Evolutionary conservation across 2,329 filamentous ascomycete genomes (phyloP).

Genomic region (Hypoxylon sp.): DNA sequence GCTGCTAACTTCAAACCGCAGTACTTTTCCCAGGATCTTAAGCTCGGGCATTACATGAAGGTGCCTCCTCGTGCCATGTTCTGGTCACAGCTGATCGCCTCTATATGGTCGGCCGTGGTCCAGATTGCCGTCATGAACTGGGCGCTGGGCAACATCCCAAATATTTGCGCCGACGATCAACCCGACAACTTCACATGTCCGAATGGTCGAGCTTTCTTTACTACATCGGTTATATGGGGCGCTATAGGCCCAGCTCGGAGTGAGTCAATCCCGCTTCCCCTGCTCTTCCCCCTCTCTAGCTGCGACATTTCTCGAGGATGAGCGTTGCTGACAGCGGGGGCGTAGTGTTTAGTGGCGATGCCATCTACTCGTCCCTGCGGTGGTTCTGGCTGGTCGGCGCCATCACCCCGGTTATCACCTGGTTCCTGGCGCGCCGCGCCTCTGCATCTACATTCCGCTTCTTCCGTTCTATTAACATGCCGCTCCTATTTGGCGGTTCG

Average conservation of each 20-base stretch:
- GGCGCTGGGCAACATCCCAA: slow-evolving; percentile 67
- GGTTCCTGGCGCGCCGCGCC: slow-evolving; percentile 66
- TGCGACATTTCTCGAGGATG: neutral
- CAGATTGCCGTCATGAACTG: slow-evolving; percentile 72
- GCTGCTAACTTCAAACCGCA: slow-evolving; percentile 6
- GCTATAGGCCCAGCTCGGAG: slow-evolving; percentile 72
- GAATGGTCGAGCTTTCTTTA: slow-evolving; percentile 67
- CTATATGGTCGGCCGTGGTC: slow-evolving; percentile 56
- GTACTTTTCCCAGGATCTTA: slow-evolving; percentile 71
- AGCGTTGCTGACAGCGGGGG: neutral
- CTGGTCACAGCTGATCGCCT: slow-evolving; percentile 57
- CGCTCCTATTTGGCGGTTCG: slow-evolving; percentile 72
- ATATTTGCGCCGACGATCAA: slow-evolving; percentile 64
- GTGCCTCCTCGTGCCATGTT: slow-evolving; percentile 57
- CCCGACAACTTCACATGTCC: slow-evolving; percentile 66
- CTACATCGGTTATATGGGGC: slow-evolving; percentile 76
- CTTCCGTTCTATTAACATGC: slow-evolving; percentile 72
- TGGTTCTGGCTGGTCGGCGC: slow-evolving; percentile 77
- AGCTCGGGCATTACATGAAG: slow-evolving; percentile 69
- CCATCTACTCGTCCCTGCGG: slow-evolving; percentile 69
- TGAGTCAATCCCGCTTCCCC: slow-evolving; percentile 8
- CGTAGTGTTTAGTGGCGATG: slow-evolving; percentile 65
- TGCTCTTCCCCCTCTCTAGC: neutral
- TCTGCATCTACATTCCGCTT: slow-evolving; percentile 69
- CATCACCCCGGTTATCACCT: slow-evolving; percentile 68